These are phyloP conservation scores for Neonectria magnoliae DNA, from an alignment of 2,329 filamentous ascomycete species.

Conservation along the genomic window DNA sequence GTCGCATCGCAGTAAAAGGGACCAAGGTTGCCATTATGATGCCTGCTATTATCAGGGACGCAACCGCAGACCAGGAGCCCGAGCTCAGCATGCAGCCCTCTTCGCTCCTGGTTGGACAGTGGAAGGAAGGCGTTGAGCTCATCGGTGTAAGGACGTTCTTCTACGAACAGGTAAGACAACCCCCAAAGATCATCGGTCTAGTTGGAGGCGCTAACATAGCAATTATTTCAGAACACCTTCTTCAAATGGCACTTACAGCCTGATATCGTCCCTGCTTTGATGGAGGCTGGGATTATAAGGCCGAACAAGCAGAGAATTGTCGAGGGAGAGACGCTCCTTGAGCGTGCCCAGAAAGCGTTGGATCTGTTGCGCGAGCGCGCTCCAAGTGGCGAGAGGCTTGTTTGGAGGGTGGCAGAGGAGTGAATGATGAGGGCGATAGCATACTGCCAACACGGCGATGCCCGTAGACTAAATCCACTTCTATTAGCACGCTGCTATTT, in stretches of 20 bases:
- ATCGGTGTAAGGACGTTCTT: conserved; percentile 59
- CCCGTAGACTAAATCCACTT: no score
- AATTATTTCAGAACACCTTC: conserved; percentile 57
- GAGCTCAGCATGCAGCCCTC: conserved; percentile 64
- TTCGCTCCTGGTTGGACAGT: conserved; percentile 52
- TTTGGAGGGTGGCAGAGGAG: conserved; percentile 1
- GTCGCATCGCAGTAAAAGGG: conserved; percentile 59
- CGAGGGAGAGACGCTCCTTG: conserved; percentile 51
- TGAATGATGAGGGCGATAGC: neutral
- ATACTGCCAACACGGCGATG: no score
- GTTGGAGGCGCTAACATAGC: conserved; percentile 16
- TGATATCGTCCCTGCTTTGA: conserved; percentile 62
- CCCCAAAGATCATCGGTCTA: neutral
- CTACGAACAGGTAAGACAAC: conserved; percentile 39
- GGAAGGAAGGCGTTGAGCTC: conserved; percentile 61
- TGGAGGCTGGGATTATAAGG: conserved; percentile 51
- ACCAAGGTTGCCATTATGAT: conserved; percentile 67
- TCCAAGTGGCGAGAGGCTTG: neutral
- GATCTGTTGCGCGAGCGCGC: conserved; percentile 5
- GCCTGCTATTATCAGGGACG: conserved; percentile 66
- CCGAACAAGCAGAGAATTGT: conserved; percentile 55
- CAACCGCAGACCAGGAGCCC: conserved; percentile 57
- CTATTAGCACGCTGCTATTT: no score
- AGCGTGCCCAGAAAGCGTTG: conserved; percentile 53
- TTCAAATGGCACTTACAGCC: conserved; percentile 65